Evolutionary conservation across 176 grass and related monocot genomes (phyloP).

Genomic region (Carex pumila): DNA sequence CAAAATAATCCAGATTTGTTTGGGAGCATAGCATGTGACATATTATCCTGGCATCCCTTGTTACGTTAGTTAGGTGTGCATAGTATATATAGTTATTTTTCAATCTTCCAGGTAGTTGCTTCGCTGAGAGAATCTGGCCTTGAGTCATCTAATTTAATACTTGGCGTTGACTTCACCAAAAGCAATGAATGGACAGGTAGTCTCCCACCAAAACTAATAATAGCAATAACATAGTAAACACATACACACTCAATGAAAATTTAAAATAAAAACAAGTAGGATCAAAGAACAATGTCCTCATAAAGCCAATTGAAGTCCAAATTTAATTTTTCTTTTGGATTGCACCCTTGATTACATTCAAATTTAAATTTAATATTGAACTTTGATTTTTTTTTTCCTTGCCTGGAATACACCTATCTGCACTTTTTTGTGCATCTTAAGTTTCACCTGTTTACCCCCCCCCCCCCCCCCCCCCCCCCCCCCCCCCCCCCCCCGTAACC

Average conservation of each 20-base stretch:
- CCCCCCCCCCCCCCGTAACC: neutral
- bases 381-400: neutral
- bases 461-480: neutral
- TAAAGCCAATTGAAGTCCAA: neutral
- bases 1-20: neutral
- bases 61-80: neutral
- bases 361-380: neutral
- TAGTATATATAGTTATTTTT: neutral
- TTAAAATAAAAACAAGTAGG: neutral
- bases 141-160: constrained; percentile 87
- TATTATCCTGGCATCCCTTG: neutral
- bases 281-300: neutral
- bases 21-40: neutral
- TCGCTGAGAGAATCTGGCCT: constrained; percentile 89
- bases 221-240: neutral
- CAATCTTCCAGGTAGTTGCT: constrained; percentile 47
- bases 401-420: neutral
- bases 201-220: neutral
- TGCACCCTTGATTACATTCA: neutral
- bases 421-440: too few species aligned
- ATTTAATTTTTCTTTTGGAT: neutral
- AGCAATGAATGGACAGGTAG: constrained; percentile 99
- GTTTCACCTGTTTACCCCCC: neutral
- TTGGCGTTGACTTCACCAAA: constrained; percentile 96
- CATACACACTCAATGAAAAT: neutral